Percentiles rank a stretch among this genome's conserved stretches.
Evolutionary conservation across 805 yeast species (phyloP).

Genomic region (Yamadazyma phyllophila): DNA sequence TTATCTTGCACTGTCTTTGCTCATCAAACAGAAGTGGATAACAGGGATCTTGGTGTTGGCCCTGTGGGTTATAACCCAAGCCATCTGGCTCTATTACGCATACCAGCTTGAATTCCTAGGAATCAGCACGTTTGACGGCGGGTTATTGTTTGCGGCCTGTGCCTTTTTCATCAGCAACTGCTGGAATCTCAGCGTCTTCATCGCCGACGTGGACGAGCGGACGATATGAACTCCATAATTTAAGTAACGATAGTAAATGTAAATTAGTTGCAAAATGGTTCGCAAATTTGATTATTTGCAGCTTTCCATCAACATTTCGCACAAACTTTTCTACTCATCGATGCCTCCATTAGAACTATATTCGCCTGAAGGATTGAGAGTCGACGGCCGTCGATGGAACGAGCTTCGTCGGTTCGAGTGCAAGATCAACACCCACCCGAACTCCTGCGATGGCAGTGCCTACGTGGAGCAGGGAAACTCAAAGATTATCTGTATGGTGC

Average conservation of each 20-base stretch:
- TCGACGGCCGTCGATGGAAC: slow-evolving; percentile 94
- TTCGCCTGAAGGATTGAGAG: slow-evolving; percentile 91
- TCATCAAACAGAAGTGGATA: slow-evolving; percentile 17
- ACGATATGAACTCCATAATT: background rate
- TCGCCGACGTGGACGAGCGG: slow-evolving; percentile 27
- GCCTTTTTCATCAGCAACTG: slow-evolving; percentile 62
- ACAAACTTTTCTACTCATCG: slow-evolving; percentile 3
- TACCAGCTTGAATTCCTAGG: slow-evolving; percentile 82
- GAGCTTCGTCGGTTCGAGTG: slow-evolving; percentile 83
- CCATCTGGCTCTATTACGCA: slow-evolving; percentile 74
- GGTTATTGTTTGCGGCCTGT: slow-evolving; percentile 53
- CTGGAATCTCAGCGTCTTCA: slow-evolving; percentile 56
- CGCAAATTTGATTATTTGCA: too few relatives aligned
- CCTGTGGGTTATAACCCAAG: slow-evolving; percentile 74
- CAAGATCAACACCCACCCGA: slow-evolving; percentile 83
- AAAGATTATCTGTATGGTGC: slow-evolving; percentile 77
- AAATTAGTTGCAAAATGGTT: too few relatives aligned
- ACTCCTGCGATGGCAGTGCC: slow-evolving; percentile 87
- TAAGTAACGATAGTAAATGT: background rate
- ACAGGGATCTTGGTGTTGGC: slow-evolving; percentile 42
- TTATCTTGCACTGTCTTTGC: slow-evolving; percentile 48
- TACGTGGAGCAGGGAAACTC: slow-evolving; percentile 91
- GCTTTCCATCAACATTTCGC: background rate
- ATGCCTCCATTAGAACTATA: slow-evolving; percentile 78
- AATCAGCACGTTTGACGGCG: slow-evolving; percentile 55